These are phyloP conservation scores for Colletotrichum plurivorum DNA, from an alignment of 2,329 filamentous ascomycete genomes.

Conservation along the genomic window DNA sequence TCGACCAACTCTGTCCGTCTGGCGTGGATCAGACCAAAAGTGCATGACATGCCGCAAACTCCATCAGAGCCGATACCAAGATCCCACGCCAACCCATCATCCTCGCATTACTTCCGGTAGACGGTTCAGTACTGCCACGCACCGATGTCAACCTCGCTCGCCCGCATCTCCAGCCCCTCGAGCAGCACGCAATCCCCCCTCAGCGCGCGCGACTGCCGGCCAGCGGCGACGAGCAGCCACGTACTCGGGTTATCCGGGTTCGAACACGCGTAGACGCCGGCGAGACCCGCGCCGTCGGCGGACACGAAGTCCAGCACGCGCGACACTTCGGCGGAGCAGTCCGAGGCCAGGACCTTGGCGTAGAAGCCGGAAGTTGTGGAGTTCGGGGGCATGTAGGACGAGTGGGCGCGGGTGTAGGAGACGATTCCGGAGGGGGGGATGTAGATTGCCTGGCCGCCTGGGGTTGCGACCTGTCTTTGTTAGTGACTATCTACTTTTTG, in stretches of 20 bases:
- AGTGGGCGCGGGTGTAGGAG: constrained; percentile 70
- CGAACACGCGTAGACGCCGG: constrained; percentile 18
- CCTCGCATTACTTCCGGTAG: background rate
- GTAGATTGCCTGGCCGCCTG: constrained; percentile 75
- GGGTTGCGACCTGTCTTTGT: constrained; percentile 63
- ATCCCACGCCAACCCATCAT: background rate
- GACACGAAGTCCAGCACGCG: constrained; percentile 6
- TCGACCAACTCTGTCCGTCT: background rate
- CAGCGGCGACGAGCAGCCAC: constrained; percentile 2
- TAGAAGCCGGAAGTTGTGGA: constrained; percentile 65
- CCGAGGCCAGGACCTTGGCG: constrained; percentile 46
- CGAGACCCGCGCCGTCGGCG: constrained; percentile 41
- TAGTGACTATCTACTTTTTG: background rate
- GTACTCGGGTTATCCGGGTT: background rate
- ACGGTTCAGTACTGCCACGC: constrained; percentile 55
- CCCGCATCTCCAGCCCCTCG: constrained; percentile 50
- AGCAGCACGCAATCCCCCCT: constrained; percentile 50
- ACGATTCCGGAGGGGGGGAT: constrained; percentile 67
- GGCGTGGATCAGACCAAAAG: background rate
- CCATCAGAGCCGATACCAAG: constrained; percentile 32
- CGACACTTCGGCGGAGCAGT: background rate
- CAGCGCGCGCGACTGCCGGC: constrained; percentile 37
- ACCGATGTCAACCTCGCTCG: constrained; percentile 46
- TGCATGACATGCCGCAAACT: background rate
- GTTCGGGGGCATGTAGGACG: constrained; percentile 63